Conservation (phyloP, 306 rosid genomes). For the Castanopsis chinensis region DNA sequence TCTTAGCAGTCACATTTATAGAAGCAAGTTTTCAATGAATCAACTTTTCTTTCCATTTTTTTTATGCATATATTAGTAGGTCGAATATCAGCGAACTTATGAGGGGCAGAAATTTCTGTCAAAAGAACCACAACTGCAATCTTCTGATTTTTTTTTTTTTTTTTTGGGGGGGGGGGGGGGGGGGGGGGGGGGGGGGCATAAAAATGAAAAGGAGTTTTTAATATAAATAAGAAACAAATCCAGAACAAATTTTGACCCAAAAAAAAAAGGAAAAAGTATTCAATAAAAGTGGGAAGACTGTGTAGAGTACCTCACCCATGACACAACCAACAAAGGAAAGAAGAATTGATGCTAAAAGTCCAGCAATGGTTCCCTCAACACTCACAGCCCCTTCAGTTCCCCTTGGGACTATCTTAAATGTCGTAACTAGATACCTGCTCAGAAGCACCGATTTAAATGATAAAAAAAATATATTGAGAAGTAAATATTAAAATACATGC, state of each 20-base stretch:
- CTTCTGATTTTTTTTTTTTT: too few relatives aligned
- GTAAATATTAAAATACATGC: background rate
- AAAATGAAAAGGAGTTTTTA: too few relatives aligned
- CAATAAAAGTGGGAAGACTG: conserved; percentile 4
- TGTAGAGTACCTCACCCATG: conserved; percentile 65
- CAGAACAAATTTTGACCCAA: background rate
- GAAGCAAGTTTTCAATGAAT: too few relatives aligned
- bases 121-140: too few relatives aligned
- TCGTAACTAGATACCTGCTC: conserved; percentile 83
- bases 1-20: too few relatives aligned
- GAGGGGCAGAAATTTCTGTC: too few relatives aligned
- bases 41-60: too few relatives aligned
- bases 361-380: conserved; percentile 91
- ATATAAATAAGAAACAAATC: too few relatives aligned
- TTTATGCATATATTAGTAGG: too few relatives aligned
- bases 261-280: background rate
- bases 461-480: background rate
- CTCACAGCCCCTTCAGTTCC: conserved; percentile 99
- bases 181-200: too few relatives aligned
- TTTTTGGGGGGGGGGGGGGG: too few relatives aligned
- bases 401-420: conserved; percentile 88
- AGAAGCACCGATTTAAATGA: conserved; percentile 13
- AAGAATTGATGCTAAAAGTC: conserved; percentile 70
- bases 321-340: conserved; percentile 67
- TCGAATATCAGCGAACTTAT: too few relatives aligned